Conservation (phyloP, 306 rosid genomes). For the Ziziphus jujuba region DNA sequence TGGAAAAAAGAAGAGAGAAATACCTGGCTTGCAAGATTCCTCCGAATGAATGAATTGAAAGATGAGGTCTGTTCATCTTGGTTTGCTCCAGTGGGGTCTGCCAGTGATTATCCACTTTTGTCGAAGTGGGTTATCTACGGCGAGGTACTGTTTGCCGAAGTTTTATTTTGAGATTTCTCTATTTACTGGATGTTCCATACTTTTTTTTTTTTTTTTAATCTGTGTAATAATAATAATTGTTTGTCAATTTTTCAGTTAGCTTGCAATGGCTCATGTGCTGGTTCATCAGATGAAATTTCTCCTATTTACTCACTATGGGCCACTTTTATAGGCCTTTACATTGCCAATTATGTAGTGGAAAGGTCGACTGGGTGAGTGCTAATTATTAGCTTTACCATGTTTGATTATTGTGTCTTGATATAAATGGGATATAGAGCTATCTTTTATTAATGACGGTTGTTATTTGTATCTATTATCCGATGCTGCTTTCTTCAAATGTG, state of each 20-base stretch:
- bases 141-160: constrained; percentile 56
- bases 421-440: neutral
- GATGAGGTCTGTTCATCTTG: constrained; percentile 96
- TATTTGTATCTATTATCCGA: neutral
- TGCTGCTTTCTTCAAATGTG: neutral
- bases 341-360: constrained; percentile 93
- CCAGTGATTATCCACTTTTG: constrained; percentile 94
- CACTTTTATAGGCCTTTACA: constrained; percentile 94
- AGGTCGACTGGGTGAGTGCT: constrained; percentile 93
- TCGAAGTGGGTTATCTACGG: constrained; percentile 98
- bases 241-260: constrained; percentile 61
- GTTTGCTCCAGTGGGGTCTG: constrained; percentile 99
- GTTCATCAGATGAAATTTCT: constrained; percentile 86
- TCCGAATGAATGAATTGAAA: constrained; percentile 80
- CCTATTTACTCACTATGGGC: constrained; percentile 99
- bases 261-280: constrained; percentile 83
- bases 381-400: constrained; percentile 16
- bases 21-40: constrained; percentile 78
- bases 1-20: constrained; percentile 81
- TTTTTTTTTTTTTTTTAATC: constrained; percentile 9
- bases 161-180: constrained; percentile 8
- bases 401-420: constrained; percentile 11
- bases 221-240: constrained; percentile 18
- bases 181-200: constrained; percentile 3
- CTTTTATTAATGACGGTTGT: neutral